Percentiles rank a stretch among this genome's conserved stretches.
phyloP scores from a whole-genome alignment of 1,139 yeast species.

The Taiozyma sp. region DNA sequence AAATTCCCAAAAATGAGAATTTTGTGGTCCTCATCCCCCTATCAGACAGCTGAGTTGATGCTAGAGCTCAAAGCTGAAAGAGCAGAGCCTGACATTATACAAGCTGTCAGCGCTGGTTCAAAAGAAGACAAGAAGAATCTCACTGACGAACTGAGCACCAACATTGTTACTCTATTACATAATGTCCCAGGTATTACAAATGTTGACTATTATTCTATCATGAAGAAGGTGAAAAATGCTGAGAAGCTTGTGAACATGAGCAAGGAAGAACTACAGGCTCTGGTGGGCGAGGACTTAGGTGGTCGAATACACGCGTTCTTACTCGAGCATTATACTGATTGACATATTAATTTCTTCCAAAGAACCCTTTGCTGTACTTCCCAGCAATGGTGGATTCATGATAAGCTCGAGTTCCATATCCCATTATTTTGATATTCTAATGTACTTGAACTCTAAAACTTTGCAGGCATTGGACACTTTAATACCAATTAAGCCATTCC shows the following conservation, averaged over 20 bases:
- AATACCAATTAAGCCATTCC: background rate
- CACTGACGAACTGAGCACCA: slow-evolving; percentile 39
- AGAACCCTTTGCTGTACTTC: no score
- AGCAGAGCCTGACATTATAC: slow-evolving; percentile 75
- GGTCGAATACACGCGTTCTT: slow-evolving; percentile 39
- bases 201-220: slow-evolving; percentile 53
- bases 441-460: no score
- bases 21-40: slow-evolving; percentile 91
- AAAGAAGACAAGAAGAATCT: slow-evolving; percentile 12
- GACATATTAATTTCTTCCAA: no score
- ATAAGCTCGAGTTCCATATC: no score
- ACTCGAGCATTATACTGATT: slow-evolving; percentile 13
- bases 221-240: slow-evolving; percentile 51
- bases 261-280: slow-evolving; percentile 41
- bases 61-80: slow-evolving; percentile 67
- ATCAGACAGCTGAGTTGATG: slow-evolving; percentile 87
- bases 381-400: no score
- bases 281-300: slow-evolving; percentile 72
- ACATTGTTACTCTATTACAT: slow-evolving; percentile 68
- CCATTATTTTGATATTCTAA: no score
- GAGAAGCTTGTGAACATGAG: slow-evolving; percentile 48
- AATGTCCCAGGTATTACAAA: slow-evolving; percentile 79
- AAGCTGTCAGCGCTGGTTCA: slow-evolving; percentile 61
- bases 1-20: slow-evolving; percentile 75
- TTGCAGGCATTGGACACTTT: no score